Conservation (phyloP, 2,329 filamentous ascomycete genomes). For the Paraphaeosphaeria minitans region DNA sequence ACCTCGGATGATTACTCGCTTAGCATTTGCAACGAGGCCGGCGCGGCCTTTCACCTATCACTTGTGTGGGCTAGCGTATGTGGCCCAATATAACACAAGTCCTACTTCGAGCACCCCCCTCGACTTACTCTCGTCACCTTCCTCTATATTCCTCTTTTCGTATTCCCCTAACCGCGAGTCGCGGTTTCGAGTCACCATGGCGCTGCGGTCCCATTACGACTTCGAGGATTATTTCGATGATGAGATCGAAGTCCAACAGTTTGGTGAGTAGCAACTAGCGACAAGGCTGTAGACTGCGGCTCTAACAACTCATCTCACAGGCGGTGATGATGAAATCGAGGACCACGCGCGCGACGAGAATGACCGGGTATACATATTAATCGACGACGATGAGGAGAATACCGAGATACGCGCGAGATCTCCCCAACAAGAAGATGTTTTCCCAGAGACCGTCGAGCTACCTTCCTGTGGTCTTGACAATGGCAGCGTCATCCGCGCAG, state of each 20-base stretch:
- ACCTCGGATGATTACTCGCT: background rate
- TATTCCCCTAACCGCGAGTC: background rate
- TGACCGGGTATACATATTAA: background rate
- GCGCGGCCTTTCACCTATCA: background rate
- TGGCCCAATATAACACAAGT: background rate
- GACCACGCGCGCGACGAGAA: background rate
- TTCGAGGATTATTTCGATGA: conserved; percentile 13
- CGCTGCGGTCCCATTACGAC: background rate
- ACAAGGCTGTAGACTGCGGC: no score
- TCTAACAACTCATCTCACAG: background rate
- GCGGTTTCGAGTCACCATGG: background rate
- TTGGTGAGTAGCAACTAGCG: background rate
- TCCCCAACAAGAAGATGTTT: background rate
- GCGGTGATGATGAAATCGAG: background rate
- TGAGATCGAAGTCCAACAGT: conserved; percentile 13
- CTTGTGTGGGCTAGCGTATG: background rate
- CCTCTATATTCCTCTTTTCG: background rate
- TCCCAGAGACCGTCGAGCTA: background rate
- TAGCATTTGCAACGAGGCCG: background rate
- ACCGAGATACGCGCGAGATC: background rate
- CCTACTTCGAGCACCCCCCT: background rate
- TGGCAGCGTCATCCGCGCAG: background rate
- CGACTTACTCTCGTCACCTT: background rate
- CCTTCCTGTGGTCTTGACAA: background rate
- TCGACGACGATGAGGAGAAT: conserved; percentile 3